Percentiles rank a stretch among this genome's conserved stretches.
These are phyloP conservation scores for Zygosaccharomyces kombuchaensis DNA, from an alignment of 805 yeast genomes.

Conservation along the genomic window DNA sequence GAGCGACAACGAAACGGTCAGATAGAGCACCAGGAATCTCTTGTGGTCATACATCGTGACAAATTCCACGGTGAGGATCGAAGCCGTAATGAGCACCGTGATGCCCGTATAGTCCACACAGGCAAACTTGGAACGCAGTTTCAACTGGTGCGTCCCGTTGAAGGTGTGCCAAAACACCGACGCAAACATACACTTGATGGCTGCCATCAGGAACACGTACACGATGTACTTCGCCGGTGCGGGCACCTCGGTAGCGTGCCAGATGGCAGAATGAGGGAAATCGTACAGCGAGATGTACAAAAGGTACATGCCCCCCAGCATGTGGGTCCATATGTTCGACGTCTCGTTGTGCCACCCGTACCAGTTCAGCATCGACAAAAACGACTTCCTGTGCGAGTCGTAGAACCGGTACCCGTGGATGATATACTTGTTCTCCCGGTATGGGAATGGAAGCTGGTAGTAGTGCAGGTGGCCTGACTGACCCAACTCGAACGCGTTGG, in stretches of 20 bases:
- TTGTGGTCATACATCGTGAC: slow-evolving; percentile 51
- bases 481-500: slow-evolving; percentile 43
- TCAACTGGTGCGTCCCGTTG: slow-evolving; percentile 63
- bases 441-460: slow-evolving; percentile 83
- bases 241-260: slow-evolving; percentile 43
- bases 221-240: slow-evolving; percentile 39
- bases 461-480: slow-evolving; percentile 55
- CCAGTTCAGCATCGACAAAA: slow-evolving; percentile 51
- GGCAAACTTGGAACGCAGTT: slow-evolving; percentile 69
- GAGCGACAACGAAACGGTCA: slow-evolving; percentile 56
- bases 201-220: slow-evolving; percentile 63
- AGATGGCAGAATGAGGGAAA: slow-evolving; percentile 59
- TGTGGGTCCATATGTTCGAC: slow-evolving; percentile 90
- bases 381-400: slow-evolving; percentile 53
- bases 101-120: slow-evolving; percentile 96
- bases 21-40: slow-evolving; percentile 37
- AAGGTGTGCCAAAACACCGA: slow-evolving; percentile 92
- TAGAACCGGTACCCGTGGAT: slow-evolving; percentile 82
- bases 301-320: slow-evolving; percentile 61
- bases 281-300: slow-evolving; percentile 53
- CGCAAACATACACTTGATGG: slow-evolving; percentile 69
- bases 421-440: slow-evolving; percentile 90
- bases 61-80: slow-evolving; percentile 82
- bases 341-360: slow-evolving; percentile 74
- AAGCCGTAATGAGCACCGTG: slow-evolving; percentile 82